Evolutionary conservation across 345 rosid species (phyloP).

Genomic region (Diplotaxis tenuifolia): DNA sequence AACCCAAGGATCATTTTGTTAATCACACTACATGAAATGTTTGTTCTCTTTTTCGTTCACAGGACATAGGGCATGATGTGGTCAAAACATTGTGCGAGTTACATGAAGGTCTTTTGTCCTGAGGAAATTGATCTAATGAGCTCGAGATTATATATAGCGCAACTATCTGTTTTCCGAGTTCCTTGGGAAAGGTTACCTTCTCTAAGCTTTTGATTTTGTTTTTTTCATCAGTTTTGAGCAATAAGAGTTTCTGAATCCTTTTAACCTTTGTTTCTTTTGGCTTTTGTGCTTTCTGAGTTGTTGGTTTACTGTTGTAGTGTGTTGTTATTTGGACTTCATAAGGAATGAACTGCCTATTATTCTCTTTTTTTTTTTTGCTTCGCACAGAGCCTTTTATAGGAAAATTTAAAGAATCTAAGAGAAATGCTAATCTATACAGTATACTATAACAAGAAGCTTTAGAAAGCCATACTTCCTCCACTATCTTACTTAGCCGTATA

Average conservation of each 20-base stretch:
- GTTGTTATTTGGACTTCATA: background rate
- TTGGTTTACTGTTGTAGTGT: background rate
- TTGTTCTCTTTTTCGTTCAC: background rate
- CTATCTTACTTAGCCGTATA: constrained; percentile 37
- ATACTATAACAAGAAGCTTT: constrained; percentile 45
- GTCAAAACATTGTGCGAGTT: constrained; percentile 10
- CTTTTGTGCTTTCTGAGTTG: background rate
- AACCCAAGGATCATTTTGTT: background rate
- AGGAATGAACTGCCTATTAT: background rate
- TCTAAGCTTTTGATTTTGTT: constrained; percentile 14
- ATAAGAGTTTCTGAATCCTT: constrained; percentile 17
- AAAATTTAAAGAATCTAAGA: background rate
- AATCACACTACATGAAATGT: background rate
- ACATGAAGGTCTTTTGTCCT: constrained; percentile 16
- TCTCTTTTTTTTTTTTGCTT: background rate
- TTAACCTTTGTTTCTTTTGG: background rate
- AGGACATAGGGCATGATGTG: constrained; percentile 26
- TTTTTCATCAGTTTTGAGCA: constrained; percentile 30
- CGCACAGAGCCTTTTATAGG: background rate
- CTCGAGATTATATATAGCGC: background rate
- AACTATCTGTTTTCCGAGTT: constrained; percentile 8
- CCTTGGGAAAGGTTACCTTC: constrained; percentile 3
- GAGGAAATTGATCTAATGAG: constrained; percentile 20
- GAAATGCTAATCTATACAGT: constrained; percentile 23
- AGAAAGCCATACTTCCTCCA: constrained; percentile 37